Percentiles rank a stretch among this genome's conserved stretches.
These are phyloP conservation scores for Polytrichum commune DNA, from an alignment of 225 moss, liverwort and hornwort species.

Conservation along the genomic window DNA sequence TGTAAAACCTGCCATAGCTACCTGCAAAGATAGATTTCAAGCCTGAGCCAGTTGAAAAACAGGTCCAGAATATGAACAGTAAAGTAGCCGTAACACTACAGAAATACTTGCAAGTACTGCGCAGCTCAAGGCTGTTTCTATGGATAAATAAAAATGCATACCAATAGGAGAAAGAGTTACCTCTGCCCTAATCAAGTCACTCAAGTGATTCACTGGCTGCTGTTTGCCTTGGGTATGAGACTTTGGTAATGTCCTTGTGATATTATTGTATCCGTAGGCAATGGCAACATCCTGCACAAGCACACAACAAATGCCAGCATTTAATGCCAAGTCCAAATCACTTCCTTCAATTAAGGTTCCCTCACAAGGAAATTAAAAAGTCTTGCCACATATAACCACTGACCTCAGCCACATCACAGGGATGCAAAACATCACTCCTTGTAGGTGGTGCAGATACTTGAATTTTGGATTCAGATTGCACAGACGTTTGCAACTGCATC, in stretches of 20 bases:
- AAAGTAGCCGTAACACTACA: too few species aligned
- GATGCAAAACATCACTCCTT: slow-evolving; percentile 88
- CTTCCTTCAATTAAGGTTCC: slow-evolving; percentile 2
- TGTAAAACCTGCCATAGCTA: slow-evolving; percentile 90
- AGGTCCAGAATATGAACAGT: too few species aligned
- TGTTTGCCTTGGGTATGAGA: slow-evolving; percentile 84
- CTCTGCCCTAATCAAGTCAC: slow-evolving; percentile 85
- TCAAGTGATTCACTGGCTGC: slow-evolving; percentile 83
- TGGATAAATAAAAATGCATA: too few species aligned
- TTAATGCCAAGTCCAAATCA: neutral
- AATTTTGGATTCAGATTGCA: slow-evolving; percentile 42
- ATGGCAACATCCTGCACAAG: slow-evolving; percentile 91
- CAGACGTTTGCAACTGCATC: slow-evolving; percentile 78
- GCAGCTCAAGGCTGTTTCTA: too few species aligned
- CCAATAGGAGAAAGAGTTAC: slow-evolving; percentile 28
- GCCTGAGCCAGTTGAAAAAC: neutral
- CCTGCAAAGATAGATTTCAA: slow-evolving; percentile 36
- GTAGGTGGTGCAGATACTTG: slow-evolving; percentile 83
- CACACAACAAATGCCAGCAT: slow-evolving; percentile 4
- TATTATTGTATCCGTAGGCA: slow-evolving; percentile 84
- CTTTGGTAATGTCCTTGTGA: slow-evolving; percentile 67
- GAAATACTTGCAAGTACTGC: too few species aligned
- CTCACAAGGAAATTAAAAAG: neutral
- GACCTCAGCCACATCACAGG: slow-evolving; percentile 96
- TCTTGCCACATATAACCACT: slow-evolving; percentile 6